These are phyloP conservation scores for Suillus subalutaceus DNA, from an alignment of 768 basidiomycete genomes.

Conservation along the genomic window DNA sequence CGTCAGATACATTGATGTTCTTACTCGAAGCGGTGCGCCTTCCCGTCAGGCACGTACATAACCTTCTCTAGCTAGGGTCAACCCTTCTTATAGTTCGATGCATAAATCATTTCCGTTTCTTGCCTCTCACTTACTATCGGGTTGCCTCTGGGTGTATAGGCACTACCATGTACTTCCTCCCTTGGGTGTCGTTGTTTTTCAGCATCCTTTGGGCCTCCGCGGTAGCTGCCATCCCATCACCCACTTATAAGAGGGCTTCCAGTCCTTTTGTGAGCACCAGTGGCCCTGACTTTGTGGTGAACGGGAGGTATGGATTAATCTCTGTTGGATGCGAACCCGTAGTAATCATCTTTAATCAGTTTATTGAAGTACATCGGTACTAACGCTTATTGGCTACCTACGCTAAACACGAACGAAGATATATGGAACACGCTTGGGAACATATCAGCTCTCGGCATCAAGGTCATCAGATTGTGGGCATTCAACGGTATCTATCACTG, in stretches of 20 bases:
- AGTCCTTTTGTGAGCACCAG: conserved; percentile 48
- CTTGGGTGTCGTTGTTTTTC: conserved; percentile 31
- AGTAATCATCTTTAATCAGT: conserved; percentile 34
- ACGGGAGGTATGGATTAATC: conserved; percentile 47
- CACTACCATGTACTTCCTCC: conserved; percentile 40
- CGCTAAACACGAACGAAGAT: conserved; percentile 56
- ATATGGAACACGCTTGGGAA: conserved; percentile 59
- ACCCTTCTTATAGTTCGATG: conserved; percentile 22
- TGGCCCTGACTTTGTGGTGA: conserved; percentile 52
- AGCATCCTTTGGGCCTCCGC: conserved; percentile 33
- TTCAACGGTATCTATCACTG: conserved; percentile 56
- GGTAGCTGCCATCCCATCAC: conserved; percentile 35
- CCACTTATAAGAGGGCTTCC: conserved; percentile 30
- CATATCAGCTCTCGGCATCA: conserved; percentile 58
- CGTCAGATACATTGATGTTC: conserved; percentile 11
- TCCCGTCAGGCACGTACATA: conserved; percentile 21
- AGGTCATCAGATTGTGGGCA: conserved; percentile 68
- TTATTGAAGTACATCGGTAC: conserved; percentile 53
- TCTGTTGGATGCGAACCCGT: conserved; percentile 18
- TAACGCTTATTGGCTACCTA: conserved; percentile 68
- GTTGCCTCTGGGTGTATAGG: conserved; percentile 10
- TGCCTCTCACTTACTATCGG: conserved; percentile 6
- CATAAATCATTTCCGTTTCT: background rate
- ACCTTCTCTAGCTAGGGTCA: background rate
- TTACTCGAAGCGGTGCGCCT: conserved; percentile 9